Evolutionary conservation across 2,329 filamentous ascomycete species (phyloP).

Genomic region (Verticillium nubilum): DNA sequence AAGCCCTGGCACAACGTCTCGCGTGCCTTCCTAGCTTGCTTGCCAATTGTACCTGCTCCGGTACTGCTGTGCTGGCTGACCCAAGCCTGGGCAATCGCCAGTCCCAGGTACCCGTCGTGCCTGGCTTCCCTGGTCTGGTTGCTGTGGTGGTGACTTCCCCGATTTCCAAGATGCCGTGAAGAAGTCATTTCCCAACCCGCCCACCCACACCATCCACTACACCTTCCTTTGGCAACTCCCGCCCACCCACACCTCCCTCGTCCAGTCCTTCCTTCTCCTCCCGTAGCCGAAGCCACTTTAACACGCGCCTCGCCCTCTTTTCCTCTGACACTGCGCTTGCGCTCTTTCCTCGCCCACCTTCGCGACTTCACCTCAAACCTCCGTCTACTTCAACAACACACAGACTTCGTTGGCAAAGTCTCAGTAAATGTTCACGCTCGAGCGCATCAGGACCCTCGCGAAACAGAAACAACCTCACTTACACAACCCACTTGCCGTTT

Average conservation of each 20-base stretch:
- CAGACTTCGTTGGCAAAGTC: conserved; percentile 1
- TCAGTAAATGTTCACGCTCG: background rate
- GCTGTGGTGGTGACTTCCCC: background rate
- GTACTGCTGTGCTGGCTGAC: background rate
- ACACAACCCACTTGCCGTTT: background rate
- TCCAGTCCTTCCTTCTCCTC: background rate
- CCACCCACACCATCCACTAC: background rate
- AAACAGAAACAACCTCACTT: background rate
- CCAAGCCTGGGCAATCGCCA: background rate
- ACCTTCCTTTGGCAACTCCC: background rate
- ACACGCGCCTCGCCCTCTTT: background rate
- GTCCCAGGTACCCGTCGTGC: background rate
- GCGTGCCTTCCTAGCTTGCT: background rate
- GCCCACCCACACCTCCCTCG: background rate
- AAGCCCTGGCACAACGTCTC: background rate
- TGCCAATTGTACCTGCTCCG: background rate
- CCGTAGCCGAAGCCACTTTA: background rate
- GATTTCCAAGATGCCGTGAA: background rate
- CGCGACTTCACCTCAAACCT: background rate
- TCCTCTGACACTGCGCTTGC: background rate
- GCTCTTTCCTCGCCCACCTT: background rate
- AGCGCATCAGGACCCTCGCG: background rate
- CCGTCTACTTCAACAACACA: background rate
- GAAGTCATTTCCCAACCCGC: background rate
- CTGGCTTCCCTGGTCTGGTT: background rate